Base-by-base conservation (phyloP, 2,329 filamentous ascomycete genomes). In the Xylaria sp. region DNA sequence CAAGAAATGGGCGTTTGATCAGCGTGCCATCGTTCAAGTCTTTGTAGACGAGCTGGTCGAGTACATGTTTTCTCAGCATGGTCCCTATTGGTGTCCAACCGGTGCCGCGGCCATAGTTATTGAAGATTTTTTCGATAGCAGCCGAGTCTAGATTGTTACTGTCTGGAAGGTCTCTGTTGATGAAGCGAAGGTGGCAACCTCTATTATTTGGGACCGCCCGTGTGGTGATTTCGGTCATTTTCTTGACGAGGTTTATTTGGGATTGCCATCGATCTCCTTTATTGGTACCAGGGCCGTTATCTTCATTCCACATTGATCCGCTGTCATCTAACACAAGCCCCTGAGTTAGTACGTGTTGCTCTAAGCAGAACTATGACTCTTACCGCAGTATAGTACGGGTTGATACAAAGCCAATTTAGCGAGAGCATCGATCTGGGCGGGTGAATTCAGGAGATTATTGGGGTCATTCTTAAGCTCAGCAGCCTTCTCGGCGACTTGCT, bases 81-180 rank as follows among this genome's bases (percentile, higher is more conserved):
- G 70, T 72, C n/a, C 70, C 70, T 18, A 72, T 71, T 4, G 69
- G 69, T 3, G 70, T 72, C 63, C 55, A 67, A 3, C 66, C 69
- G 21, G 48, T 65, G 13, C 57, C 57, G 16, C 53, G 47, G 29
- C 63, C 53, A 37, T 57, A 68, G 27, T 65, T 29, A 0, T 50
- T 51, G 21, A 72, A 37, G 2, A 25, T 54, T 4, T 66, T 5
- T 12, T 42, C 66, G 48, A 72, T 65, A 13, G 44, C 32, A 32
- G 58, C 13, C 8, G 16, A 35, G 13, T 68, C 65, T 13, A 72
- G 69, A 25, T 65, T 63, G 60, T 72, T 59, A n/a, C 12, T 35
- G 13, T 64, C 44, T 0, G 68, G 59, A 0, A 25, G 48, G 10
- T 69, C 47, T n/a, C 44, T 64, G 37, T 72, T 72, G 59, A 72